These are phyloP conservation scores for Podospora tetraspora DNA, from an alignment of 495 filamentous ascomycete species.

Conservation along the genomic window DNA sequence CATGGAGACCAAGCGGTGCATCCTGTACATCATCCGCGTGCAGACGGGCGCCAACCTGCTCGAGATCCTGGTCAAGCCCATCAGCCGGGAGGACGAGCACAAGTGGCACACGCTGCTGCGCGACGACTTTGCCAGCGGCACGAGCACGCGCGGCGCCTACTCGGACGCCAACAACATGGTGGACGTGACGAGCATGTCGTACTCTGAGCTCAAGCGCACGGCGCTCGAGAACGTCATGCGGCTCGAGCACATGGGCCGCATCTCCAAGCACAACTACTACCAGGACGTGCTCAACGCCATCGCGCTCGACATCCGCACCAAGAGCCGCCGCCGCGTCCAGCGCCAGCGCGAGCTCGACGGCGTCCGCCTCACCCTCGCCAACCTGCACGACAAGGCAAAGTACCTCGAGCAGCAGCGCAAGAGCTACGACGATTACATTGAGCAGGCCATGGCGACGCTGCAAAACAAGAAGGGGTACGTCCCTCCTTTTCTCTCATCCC, in stretches of 20 bases:
- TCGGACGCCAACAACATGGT: conserved; percentile 82
- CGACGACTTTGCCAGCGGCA: conserved; percentile 72
- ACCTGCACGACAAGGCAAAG: conserved; percentile 83
- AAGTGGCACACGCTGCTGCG: conserved; percentile 76
- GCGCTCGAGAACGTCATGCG: conserved; percentile 91
- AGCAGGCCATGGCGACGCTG: conserved; percentile 97
- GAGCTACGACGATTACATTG: conserved; percentile 98
- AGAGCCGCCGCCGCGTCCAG: conserved; percentile 87
- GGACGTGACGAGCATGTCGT: conserved; percentile 85
- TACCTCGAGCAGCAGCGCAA: conserved; percentile 94
- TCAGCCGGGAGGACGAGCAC: conserved; percentile 78
- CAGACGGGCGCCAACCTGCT: conserved; percentile 88
- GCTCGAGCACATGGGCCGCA: conserved; percentile 76
- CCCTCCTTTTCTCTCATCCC: neutral
- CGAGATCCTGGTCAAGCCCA: conserved; percentile 90
- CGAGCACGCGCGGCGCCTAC: conserved; percentile 73
- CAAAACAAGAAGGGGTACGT: conserved; percentile 86
- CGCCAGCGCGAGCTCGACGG: conserved; percentile 85
- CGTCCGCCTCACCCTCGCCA: conserved; percentile 73
- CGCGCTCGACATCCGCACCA: conserved; percentile 92
- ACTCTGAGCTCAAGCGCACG: conserved; percentile 85
- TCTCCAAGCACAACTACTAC: conserved; percentile 88
- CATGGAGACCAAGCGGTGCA: conserved; percentile 96
- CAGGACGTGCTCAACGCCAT: conserved; percentile 97
- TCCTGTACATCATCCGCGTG: conserved; percentile 95